These are phyloP conservation scores for Ceratocystis harringtonii DNA, from an alignment of 2,329 filamentous ascomycete species.

Conservation along the genomic window DNA sequence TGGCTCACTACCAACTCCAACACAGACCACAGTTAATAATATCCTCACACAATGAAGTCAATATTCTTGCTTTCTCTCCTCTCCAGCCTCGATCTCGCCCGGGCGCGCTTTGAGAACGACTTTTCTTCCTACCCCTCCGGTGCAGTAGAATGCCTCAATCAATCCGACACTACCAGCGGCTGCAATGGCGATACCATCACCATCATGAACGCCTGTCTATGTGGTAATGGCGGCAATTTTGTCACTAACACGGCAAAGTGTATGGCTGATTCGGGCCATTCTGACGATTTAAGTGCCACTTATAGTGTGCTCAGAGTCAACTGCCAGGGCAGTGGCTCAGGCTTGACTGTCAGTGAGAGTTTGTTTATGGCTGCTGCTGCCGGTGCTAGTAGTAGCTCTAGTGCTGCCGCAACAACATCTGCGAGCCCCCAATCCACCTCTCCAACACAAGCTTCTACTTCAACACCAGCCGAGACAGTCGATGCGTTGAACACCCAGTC, in stretches of 20 bases:
- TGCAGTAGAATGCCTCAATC: slow-evolving; percentile 29
- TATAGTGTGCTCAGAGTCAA: slow-evolving; percentile 31
- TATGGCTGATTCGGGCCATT: slow-evolving; percentile 25
- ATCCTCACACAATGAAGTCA: slow-evolving; percentile 9
- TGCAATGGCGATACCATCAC: slow-evolving; percentile 29
- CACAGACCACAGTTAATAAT: neutral
- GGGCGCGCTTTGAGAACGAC: slow-evolving; percentile 22
- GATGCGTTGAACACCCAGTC: neutral
- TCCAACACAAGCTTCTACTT: slow-evolving; percentile 18
- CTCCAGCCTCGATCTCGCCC: slow-evolving; percentile 20
- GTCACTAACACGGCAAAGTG: slow-evolving; percentile 34
- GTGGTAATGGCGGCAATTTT: slow-evolving; percentile 35
- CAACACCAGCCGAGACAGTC: neutral
- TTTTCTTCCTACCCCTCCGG: slow-evolving; percentile 25
- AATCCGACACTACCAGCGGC: slow-evolving; percentile 26
- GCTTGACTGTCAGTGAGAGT: slow-evolving; percentile 28
- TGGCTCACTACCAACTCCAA: neutral
- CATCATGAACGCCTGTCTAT: slow-evolving; percentile 36
- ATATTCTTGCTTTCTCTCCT: slow-evolving; percentile 22
- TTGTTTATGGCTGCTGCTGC: slow-evolving; percentile 27
- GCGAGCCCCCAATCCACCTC: slow-evolving; percentile 5
- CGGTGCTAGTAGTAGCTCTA: slow-evolving; percentile 13
- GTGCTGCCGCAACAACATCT: slow-evolving; percentile 15
- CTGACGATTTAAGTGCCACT: slow-evolving; percentile 28
- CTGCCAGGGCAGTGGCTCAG: slow-evolving; percentile 31